These are phyloP conservation scores for Eutypa lata DNA, from an alignment of 2,329 filamentous ascomycete species.

Conservation along the genomic window DNA sequence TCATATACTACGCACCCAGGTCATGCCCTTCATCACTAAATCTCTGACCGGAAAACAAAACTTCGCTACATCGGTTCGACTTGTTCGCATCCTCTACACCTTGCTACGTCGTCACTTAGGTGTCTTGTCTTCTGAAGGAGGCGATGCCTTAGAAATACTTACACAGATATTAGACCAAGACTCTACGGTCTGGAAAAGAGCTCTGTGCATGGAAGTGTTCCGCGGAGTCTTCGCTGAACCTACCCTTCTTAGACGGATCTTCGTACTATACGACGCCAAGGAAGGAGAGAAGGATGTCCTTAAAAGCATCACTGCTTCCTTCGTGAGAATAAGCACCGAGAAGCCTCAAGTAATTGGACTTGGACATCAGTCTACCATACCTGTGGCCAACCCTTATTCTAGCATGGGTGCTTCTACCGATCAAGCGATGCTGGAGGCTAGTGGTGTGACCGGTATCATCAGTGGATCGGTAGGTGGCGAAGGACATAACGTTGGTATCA, in stretches of 20 bases:
- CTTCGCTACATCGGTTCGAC: slow-evolving; percentile 79
- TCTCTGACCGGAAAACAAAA: slow-evolving; percentile 73
- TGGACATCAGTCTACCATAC: slow-evolving; percentile 82
- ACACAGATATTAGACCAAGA: slow-evolving; percentile 89
- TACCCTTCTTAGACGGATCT: slow-evolving; percentile 74
- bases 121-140: slow-evolving; percentile 74
- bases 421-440: slow-evolving; percentile 85
- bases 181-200: slow-evolving; percentile 77
- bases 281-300: slow-evolving; percentile 73
- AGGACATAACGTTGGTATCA: slow-evolving; percentile 73
- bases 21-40: slow-evolving; percentile 81
- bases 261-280: slow-evolving; percentile 71
- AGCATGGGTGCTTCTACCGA: slow-evolving; percentile 62
- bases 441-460: slow-evolving; percentile 84
- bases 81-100: slow-evolving; percentile 79
- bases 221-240: slow-evolving; percentile 81
- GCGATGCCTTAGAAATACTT: slow-evolving; percentile 75
- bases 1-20: slow-evolving; percentile 69
- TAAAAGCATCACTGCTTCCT: slow-evolving; percentile 77
- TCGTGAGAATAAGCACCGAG: slow-evolving; percentile 90
- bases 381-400: slow-evolving; percentile 57
- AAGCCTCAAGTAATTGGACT: slow-evolving; percentile 87
- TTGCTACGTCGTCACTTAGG: slow-evolving; percentile 75
- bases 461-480: slow-evolving; percentile 62
- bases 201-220: slow-evolving; percentile 88